These are phyloP conservation scores for Suillus plorans DNA, from an alignment of 768 basidiomycete species.

Conservation along the genomic window DNA sequence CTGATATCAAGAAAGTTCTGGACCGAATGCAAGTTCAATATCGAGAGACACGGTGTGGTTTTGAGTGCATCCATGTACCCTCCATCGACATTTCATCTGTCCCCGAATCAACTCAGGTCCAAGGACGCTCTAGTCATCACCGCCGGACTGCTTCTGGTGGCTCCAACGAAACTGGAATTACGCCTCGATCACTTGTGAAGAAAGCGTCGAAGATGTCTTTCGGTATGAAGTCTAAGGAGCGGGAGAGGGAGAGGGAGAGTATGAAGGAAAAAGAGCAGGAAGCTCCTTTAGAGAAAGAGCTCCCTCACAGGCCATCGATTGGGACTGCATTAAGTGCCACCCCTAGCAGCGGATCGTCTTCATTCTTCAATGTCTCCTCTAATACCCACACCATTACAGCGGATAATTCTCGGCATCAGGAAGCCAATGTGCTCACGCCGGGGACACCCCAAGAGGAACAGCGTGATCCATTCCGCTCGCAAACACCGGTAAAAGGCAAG, in stretches of 20 bases:
- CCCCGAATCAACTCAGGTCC: conserved; percentile 36
- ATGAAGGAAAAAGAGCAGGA: conserved; percentile 44
- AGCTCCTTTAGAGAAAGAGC: conserved; percentile 42
- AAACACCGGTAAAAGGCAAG: conserved; percentile 60
- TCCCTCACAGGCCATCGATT: conserved; percentile 42
- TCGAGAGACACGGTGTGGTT: conserved; percentile 85
- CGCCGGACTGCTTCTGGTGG: conserved; percentile 46
- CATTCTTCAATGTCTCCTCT: conserved; percentile 80
- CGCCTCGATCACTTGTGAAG: conserved; percentile 59
- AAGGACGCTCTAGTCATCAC: conserved; percentile 33
- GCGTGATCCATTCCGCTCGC: conserved; percentile 38
- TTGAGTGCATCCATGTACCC: conserved; percentile 94
- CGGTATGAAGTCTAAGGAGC: conserved; percentile 57
- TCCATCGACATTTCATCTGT: conserved; percentile 89
- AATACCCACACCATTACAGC: conserved; percentile 43
- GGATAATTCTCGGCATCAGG: conserved; percentile 32
- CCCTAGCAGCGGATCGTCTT: conserved; percentile 75
- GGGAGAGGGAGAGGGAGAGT: conserved; percentile 45
- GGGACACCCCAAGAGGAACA: conserved; percentile 29
- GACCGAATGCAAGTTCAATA: conserved; percentile 96
- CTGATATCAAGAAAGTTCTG: conserved; percentile 82
- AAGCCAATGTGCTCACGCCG: conserved; percentile 24
- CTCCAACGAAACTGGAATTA: conserved; percentile 51
- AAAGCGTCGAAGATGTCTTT: conserved; percentile 82
- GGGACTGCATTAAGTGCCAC: conserved; percentile 58